A percentile compares a stretch with the other conserved stretches of the same genome.
phyloP scores from a whole-genome alignment of 2,329 filamentous ascomycete genomes.

The Epichloe coenophiala region DNA sequence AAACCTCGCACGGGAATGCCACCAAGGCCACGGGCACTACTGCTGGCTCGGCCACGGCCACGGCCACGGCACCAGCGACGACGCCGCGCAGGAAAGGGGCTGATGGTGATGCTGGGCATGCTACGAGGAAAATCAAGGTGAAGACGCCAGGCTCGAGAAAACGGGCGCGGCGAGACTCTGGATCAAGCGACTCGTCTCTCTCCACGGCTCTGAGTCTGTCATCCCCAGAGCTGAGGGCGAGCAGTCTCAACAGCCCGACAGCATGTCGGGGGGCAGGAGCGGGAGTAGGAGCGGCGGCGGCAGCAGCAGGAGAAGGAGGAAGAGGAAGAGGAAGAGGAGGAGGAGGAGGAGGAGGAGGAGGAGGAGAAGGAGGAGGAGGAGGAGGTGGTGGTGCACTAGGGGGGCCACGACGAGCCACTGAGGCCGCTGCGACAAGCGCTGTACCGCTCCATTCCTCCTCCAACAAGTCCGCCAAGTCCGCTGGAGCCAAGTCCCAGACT shows the following conservation, averaged over 20 bases:
- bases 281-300: not conserved
- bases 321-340: too few relatives aligned
- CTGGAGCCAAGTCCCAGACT: slow-evolving; percentile 19
- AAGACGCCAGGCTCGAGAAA: slow-evolving; percentile 23
- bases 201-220: slow-evolving; percentile 26
- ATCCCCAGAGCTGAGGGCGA: slow-evolving; percentile 22
- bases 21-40: not conserved
- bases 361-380: too few relatives aligned
- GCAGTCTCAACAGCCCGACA: slow-evolving; percentile 5
- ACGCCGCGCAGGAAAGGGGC: slow-evolving; percentile 1
- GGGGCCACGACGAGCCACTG: not conserved
- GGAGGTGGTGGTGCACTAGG: not conserved
- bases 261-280: slow-evolving; percentile 1
- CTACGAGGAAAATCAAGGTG: slow-evolving; percentile 10
- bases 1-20: slow-evolving; percentile 14
- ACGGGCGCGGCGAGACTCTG: slow-evolving; percentile 22
- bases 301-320: not conserved
- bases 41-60: not conserved
- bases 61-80: not conserved
- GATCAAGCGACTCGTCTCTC: slow-evolving; percentile 29
- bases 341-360: too few relatives aligned
- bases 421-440: not conserved
- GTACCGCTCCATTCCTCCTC: not conserved
- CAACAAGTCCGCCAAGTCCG: not conserved
- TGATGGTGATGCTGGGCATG: not conserved